Evolutionary conservation across 208 protist genomes (phyloP).

Genomic region (Crithidia brevicula): DNA sequence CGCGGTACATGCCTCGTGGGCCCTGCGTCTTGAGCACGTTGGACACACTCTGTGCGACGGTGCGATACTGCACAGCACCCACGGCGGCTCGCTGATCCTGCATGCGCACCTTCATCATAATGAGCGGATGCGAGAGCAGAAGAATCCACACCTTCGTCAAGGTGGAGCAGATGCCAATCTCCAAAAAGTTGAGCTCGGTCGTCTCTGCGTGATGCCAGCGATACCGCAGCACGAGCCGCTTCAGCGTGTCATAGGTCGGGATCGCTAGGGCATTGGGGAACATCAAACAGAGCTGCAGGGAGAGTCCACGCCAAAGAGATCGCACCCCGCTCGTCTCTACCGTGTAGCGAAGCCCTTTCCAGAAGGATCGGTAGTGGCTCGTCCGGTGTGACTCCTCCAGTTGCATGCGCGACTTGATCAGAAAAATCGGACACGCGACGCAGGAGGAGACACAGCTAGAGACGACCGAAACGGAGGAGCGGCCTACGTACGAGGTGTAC

Average conservation of each 20-base stretch:
- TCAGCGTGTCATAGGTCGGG: conserved; percentile 86
- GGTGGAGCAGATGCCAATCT: conserved; percentile 77
- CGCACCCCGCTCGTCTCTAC: conserved; percentile 65
- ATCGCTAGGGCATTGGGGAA: conserved; percentile 78
- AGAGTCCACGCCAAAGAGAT: conserved; percentile 79
- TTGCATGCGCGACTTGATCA: conserved; percentile 87
- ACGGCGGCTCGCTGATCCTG: conserved; percentile 75
- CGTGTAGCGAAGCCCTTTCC: conserved; percentile 48
- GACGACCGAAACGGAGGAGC: conserved; percentile 45
- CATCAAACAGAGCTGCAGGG: conserved; percentile 76
- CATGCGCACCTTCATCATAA: conserved; percentile 76
- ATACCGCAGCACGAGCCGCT: conserved; percentile 51
- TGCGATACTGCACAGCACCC: conserved; percentile 66
- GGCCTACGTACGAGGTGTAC: conserved; percentile 48
- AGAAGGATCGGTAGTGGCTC: conserved; percentile 71
- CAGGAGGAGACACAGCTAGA: conserved; percentile 53
- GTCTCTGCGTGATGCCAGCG: conserved; percentile 28
- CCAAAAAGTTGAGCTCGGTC: conserved; percentile 56
- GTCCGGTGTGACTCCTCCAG: conserved; percentile 59
- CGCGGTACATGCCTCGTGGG: conserved; percentile 67
- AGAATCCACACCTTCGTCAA: conserved; percentile 71
- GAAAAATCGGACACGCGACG: conserved; percentile 61
- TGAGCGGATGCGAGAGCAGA: conserved; percentile 75
- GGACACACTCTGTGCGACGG: conserved; percentile 46
- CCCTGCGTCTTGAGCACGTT: conserved; percentile 73